phyloP scores from a whole-genome alignment of 805 yeast species.

The Millerozyma miso region DNA sequence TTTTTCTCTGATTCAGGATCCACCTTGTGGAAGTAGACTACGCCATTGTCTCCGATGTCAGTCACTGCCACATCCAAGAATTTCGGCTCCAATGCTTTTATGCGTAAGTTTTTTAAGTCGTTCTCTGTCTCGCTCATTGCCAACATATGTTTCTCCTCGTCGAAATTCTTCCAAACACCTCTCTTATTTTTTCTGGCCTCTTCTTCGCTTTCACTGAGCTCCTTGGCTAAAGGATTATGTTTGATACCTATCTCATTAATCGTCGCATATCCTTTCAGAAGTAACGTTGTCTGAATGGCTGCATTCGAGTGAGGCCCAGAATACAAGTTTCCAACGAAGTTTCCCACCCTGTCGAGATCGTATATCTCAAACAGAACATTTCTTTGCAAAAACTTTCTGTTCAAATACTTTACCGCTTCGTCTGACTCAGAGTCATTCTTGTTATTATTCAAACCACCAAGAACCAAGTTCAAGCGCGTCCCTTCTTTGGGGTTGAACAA shows the following conservation, averaged over 20 bases:
- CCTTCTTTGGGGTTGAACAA: constrained; percentile 70
- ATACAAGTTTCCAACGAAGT: constrained; percentile 70
- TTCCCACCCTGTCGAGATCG: constrained; percentile 73
- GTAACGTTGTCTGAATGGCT: constrained; percentile 57
- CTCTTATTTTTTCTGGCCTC: constrained; percentile 49
- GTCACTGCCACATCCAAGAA: constrained; percentile 53
- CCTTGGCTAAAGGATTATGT: constrained; percentile 51
- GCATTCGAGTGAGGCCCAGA: constrained; percentile 40
- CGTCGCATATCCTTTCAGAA: constrained; percentile 60
- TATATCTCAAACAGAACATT: constrained; percentile 67
- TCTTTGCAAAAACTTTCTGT: constrained; percentile 59
- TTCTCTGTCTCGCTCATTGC: constrained; percentile 15
- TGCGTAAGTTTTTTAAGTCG: constrained; percentile 15
- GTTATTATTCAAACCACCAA: constrained; percentile 63
- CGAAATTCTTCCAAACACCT: constrained; percentile 69
- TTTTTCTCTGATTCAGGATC: constrained; percentile 33
- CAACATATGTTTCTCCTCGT: constrained; percentile 34
- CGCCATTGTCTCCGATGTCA: constrained; percentile 42
- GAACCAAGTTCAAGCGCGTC: constrained; percentile 59
- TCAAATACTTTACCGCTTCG: constrained; percentile 51
- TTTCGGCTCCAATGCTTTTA: constrained; percentile 32
- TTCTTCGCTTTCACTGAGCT: constrained; percentile 58
- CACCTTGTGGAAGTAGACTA: constrained; percentile 43
- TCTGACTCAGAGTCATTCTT: constrained; percentile 35
- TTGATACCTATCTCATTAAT: constrained; percentile 62